Percentiles rank a stretch among this genome's conserved stretches.
phyloP scores from a whole-genome alignment of 306 rosid genomes.

The apple (Malus domestica) region ASM211411v1 NC_041799.1:4735501-4736000 shows the following conservation, averaged over 20 bases:
- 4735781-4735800: neutral
- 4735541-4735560: slow-evolving; percentile 71
- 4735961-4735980: slow-evolving; percentile 91
- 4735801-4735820: slow-evolving; percentile 4
- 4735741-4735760: neutral
- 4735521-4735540: slow-evolving; percentile 47
- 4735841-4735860: neutral
- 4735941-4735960: slow-evolving; percentile 92
- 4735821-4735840: neutral
- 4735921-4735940: slow-evolving; percentile 87
- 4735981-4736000: slow-evolving; percentile 32
- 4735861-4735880: slow-evolving; percentile 89
- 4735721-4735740: neutral
- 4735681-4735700: neutral
- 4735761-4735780: neutral
- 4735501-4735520: slow-evolving; percentile 66
- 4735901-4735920: slow-evolving; percentile 69
- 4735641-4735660: neutral
- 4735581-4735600: slow-evolving; percentile 92
- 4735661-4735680: neutral
- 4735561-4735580: slow-evolving; percentile 73
- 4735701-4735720: neutral
- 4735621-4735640: slow-evolving; percentile 62
- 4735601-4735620: slow-evolving; percentile 93
- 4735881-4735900: slow-evolving; percentile 87